Percentiles rank a stretch among this genome's conserved stretches.
These are phyloP conservation scores for Fraxinus velutina DNA, from an alignment of 305 asterid genomes.

Conservation along the genomic window DNA sequence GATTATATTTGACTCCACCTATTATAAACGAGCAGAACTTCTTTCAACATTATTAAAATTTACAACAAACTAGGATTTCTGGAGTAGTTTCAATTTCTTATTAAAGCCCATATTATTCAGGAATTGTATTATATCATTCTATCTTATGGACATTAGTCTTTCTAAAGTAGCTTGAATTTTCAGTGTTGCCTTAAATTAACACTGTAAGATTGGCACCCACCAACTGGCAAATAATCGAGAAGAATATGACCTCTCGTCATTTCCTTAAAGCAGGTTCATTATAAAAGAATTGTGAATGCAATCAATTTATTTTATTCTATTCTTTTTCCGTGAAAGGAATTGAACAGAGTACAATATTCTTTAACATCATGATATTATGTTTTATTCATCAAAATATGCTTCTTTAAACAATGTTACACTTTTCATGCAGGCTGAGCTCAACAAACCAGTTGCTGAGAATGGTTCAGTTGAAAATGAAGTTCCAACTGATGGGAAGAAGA, in stretches of 20 bases:
- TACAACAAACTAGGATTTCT: not conserved
- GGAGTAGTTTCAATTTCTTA: not conserved
- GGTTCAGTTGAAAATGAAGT: conserved; percentile 43
- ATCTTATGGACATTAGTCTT: not conserved
- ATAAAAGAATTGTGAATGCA: not conserved
- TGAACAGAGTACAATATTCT: not conserved
- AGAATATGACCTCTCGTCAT: not conserved
- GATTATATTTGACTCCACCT: not conserved
- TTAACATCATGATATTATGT: not conserved
- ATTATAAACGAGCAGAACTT: not conserved
- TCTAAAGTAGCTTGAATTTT: not conserved
- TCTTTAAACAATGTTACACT: conserved; percentile 9
- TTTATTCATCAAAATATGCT: not conserved
- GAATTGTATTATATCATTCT: not conserved
- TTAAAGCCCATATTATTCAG: not conserved
- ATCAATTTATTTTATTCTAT: not conserved
- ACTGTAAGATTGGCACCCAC: not conserved
- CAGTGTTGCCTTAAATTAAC: not conserved
- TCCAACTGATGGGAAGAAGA: conserved; percentile 38
- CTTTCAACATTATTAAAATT: not conserved
- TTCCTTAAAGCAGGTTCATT: not conserved
- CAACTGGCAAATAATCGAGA: not conserved
- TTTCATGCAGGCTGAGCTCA: conserved; percentile 64
- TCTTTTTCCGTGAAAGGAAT: not conserved
- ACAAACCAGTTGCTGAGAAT: conserved; percentile 51